A percentile compares a stretch with the other conserved stretches of the same genome.
Evolutionary conservation across 768 basidiomycete species (phyloP).

Genomic region (Amanita subjunquillea): DNA sequence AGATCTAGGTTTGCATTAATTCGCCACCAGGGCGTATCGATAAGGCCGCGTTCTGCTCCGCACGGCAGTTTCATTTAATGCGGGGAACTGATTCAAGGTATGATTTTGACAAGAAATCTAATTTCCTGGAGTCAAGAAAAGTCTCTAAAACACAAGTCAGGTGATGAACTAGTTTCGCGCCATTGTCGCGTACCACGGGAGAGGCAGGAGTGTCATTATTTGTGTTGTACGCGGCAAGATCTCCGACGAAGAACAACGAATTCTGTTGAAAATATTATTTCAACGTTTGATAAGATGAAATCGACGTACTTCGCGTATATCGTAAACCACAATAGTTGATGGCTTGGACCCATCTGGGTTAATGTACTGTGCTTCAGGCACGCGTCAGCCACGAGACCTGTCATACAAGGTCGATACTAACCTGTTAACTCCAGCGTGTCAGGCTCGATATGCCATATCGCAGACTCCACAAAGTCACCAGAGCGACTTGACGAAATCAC

Average conservation of each 20-base stretch:
- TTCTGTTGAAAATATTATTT: slow-evolving; percentile 15
- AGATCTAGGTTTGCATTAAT: too few relatives aligned
- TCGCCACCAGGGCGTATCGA: too few relatives aligned
- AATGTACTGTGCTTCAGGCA: slow-evolving; percentile 29
- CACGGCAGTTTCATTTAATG: too few relatives aligned
- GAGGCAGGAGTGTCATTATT: slow-evolving; percentile 19
- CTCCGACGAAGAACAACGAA: slow-evolving; percentile 31
- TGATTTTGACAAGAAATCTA: neutral
- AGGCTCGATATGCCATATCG: slow-evolving; percentile 34
- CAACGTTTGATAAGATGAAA: too few relatives aligned
- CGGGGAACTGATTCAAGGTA: too few relatives aligned
- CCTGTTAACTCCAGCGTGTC: slow-evolving; percentile 29
- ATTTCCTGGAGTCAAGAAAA: neutral
- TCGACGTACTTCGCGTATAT: slow-evolving; percentile 19
- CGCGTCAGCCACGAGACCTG: neutral
- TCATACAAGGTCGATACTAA: slow-evolving; percentile 8
- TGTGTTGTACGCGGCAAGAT: slow-evolving; percentile 28
- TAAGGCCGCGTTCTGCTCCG: too few relatives aligned
- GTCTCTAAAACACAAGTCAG: neutral
- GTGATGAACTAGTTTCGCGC: neutral
- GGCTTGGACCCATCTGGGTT: slow-evolving; percentile 32
- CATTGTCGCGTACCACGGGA: slow-evolving; percentile 20
- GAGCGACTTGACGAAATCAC: slow-evolving; percentile 9
- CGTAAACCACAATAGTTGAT: slow-evolving; percentile 27
- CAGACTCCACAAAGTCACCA: slow-evolving; percentile 25